These are phyloP conservation scores for Lyophyllum semitale DNA, from an alignment of 768 basidiomycete genomes.

Conservation along the genomic window DNA sequence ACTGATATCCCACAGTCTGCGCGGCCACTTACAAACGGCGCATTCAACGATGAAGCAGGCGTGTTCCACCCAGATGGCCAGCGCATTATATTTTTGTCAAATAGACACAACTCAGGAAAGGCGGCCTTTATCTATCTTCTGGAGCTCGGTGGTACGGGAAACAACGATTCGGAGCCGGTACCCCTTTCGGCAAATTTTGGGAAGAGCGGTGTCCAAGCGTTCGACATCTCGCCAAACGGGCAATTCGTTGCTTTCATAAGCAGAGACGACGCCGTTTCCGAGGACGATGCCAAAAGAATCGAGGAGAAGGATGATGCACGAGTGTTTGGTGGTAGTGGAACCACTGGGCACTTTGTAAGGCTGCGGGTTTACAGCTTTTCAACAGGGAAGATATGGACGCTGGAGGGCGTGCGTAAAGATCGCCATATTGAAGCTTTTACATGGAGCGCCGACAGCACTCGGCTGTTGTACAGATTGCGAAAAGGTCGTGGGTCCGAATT, in stretches of 20 bases:
- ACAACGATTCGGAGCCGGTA: conserved; percentile 2
- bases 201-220: conserved; percentile 26
- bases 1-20: conserved; percentile 27
- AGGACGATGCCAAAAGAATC: conserved; percentile 14
- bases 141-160: conserved; percentile 7
- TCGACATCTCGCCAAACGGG: conserved; percentile 34
- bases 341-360: conserved; percentile 14
- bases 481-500: conserved; percentile 28
- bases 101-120: conserved; percentile 30
- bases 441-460: conserved; percentile 33
- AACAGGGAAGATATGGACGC: conserved; percentile 19
- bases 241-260: conserved; percentile 29
- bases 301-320: conserved; percentile 25
- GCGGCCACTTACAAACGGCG: conserved; percentile 26
- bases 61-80: conserved; percentile 33
- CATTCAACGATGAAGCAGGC: conserved; percentile 28
- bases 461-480: conserved; percentile 32
- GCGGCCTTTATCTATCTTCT: conserved; percentile 22
- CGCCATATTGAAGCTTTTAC: conserved; percentile 31
- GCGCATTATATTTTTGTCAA: conserved; percentile 30
- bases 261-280: conserved; percentile 13
- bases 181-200: conserved; percentile 15
- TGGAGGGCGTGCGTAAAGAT: conserved; percentile 23
- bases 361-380: conserved; percentile 27
- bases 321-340: conserved; percentile 25